Evolutionary conservation across 495 filamentous ascomycete species (phyloP).

Genomic region (Penicillium cinerascens): DNA sequence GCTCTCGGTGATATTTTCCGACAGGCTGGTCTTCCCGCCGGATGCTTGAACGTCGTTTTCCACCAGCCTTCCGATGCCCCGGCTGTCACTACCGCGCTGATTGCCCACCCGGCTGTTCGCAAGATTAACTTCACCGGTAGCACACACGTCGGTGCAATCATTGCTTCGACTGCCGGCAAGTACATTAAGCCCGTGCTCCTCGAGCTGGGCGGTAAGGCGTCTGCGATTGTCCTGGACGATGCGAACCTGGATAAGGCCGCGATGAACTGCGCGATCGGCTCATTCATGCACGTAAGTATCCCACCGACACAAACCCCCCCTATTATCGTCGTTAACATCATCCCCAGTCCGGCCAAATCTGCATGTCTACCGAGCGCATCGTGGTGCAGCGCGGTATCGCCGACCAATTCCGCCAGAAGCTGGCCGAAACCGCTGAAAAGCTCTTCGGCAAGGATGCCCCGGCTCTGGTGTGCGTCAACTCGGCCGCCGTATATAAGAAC

Average conservation of each 20-base stretch:
- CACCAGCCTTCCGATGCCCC: slow-evolving; percentile 51
- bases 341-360: slow-evolving; percentile 70
- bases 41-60: slow-evolving; percentile 55
- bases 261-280: slow-evolving; percentile 45
- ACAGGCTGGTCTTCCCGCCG: slow-evolving; percentile 67
- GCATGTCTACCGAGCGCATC: slow-evolving; percentile 89
- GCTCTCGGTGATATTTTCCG: slow-evolving; percentile 65
- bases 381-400: slow-evolving; percentile 70
- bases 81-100: slow-evolving; percentile 52
- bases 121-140: slow-evolving; percentile 64
- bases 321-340: too few relatives aligned
- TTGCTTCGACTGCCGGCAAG: slow-evolving; percentile 52
- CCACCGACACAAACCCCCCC: too few relatives aligned
- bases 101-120: slow-evolving; percentile 53
- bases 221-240: slow-evolving; percentile 56
- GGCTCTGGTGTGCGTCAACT: slow-evolving; percentile 59
- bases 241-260: slow-evolving; percentile 57
- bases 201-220: slow-evolving; percentile 61
- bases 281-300: slow-evolving; percentile 51
- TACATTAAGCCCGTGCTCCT: slow-evolving; percentile 58
- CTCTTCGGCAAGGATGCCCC: slow-evolving; percentile 46
- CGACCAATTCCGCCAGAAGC: slow-evolving; percentile 59
- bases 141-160: slow-evolving; percentile 52
- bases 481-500: slow-evolving; percentile 61
- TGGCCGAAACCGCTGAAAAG: slow-evolving; percentile 44